phyloP scores from a whole-genome alignment of 495 filamentous ascomycete genomes.

The Xylaria flabelliformis region DNA sequence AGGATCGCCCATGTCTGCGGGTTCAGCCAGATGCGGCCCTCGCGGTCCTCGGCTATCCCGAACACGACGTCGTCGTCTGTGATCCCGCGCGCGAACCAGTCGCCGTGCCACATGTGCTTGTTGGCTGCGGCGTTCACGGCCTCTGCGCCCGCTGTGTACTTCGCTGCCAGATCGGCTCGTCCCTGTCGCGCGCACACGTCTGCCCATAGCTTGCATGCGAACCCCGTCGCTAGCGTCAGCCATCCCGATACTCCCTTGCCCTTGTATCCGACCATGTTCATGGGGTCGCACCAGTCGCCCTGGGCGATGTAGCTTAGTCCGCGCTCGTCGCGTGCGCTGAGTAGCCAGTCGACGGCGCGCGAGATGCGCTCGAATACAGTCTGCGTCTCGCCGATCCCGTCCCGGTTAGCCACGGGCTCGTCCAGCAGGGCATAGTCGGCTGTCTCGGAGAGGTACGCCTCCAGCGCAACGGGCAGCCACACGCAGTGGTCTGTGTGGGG shows the following conservation, averaged over 20 bases:
- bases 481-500: conserved; percentile 66
- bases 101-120: conserved; percentile 59
- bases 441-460: conserved; percentile 61
- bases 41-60: conserved; percentile 54
- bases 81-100: conserved; percentile 64
- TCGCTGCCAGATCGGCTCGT: conserved; percentile 44
- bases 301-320: conserved; percentile 64
- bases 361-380: conserved; percentile 61
- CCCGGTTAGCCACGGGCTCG: conserved; percentile 46
- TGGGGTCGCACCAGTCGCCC: conserved; percentile 65
- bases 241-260: conserved; percentile 63
- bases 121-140: conserved; percentile 59
- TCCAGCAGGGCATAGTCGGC: conserved; percentile 58
- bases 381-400: conserved; percentile 48
- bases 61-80: conserved; percentile 61
- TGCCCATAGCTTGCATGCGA: conserved; percentile 59
- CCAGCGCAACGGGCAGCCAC: conserved; percentile 60
- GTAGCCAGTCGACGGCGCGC: conserved; percentile 61
- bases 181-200: conserved; percentile 56
- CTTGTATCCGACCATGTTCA: conserved; percentile 66
- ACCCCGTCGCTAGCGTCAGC: conserved; percentile 61
- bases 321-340: conserved; percentile 55
- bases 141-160: conserved; percentile 51
- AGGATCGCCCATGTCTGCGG: conserved; percentile 62
- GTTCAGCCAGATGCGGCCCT: conserved; percentile 65